Percentiles rank a stretch among this genome's conserved stretches.
Evolutionary conservation across 306 rosid species (phyloP).

Genomic region (Pueraria montana): DNA sequence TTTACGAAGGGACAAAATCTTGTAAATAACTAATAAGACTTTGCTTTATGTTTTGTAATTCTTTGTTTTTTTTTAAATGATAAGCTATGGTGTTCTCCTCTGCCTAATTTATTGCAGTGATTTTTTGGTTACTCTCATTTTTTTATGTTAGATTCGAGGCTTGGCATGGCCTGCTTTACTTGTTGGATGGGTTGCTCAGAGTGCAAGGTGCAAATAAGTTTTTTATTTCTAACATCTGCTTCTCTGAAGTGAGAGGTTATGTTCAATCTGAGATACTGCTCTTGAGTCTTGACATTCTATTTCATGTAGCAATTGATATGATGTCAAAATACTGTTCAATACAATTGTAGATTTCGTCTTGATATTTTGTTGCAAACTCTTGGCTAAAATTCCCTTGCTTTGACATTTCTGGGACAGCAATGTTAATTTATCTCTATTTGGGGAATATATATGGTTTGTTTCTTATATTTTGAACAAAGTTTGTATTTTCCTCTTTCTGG

Average conservation of each 20-base stretch:
- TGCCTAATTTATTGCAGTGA: constrained; percentile 35
- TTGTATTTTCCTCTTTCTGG: constrained; percentile 7
- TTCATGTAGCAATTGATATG: constrained; percentile 30
- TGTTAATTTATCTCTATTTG: neutral
- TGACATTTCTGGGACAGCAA: constrained; percentile 24
- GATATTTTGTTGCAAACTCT: constrained; percentile 12
- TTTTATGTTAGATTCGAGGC: constrained; percentile 67
- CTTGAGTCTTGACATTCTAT: constrained; percentile 15
- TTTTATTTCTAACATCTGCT: constrained; percentile 40
- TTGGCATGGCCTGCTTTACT: constrained; percentile 83
- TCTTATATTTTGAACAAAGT: constrained; percentile 31
- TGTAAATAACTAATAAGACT: constrained; percentile 21
- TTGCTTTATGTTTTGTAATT: constrained; percentile 13
- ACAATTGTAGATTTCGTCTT: constrained; percentile 20
- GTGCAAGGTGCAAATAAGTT: constrained; percentile 66
- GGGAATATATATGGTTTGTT: constrained; percentile 5
- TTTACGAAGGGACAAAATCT: neutral
- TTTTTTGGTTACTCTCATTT: neutral
- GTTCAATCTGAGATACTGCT: constrained; percentile 24
- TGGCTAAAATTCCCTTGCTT: constrained; percentile 22
- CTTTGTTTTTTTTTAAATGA: constrained; percentile 26
- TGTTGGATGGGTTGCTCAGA: constrained; percentile 77
- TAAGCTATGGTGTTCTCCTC: constrained; percentile 38
- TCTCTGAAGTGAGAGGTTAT: constrained; percentile 37
- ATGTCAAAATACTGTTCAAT: constrained; percentile 30